A percentile compares a stretch with the other conserved stretches of the same genome.
These are phyloP conservation scores for Aspergillus hiratsukae DNA, from an alignment of 2,329 filamentous ascomycete species.

Conservation along the genomic window DNA sequence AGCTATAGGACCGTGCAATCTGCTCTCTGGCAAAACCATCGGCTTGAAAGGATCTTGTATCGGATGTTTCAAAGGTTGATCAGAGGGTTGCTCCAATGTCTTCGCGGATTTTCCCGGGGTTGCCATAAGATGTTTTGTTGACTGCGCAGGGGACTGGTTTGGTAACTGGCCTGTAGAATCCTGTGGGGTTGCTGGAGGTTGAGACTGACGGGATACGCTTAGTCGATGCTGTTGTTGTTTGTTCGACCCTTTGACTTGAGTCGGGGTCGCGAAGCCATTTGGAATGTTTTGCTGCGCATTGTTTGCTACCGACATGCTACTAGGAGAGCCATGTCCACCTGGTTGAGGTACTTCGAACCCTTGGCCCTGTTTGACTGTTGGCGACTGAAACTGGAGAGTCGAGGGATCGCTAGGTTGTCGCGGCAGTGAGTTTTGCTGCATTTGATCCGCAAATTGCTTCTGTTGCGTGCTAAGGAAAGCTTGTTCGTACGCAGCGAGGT, in stretches of 20 bases:
- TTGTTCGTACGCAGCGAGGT: slow-evolving; percentile 70
- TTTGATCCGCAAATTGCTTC: slow-evolving; percentile 40
- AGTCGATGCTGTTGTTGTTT: slow-evolving; percentile 29
- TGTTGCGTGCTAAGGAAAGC: slow-evolving; percentile 43
- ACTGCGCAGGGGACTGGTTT: slow-evolving; percentile 25
- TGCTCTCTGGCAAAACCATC: slow-evolving; percentile 44
- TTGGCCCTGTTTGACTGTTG: slow-evolving; percentile 48
- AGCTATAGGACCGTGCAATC: slow-evolving; percentile 68
- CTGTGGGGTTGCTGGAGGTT: slow-evolving; percentile 25
- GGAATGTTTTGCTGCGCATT: slow-evolving; percentile 27
- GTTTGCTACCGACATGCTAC: slow-evolving; percentile 25
- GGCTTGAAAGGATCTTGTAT: slow-evolving; percentile 46
- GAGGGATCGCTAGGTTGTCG: slow-evolving; percentile 33
- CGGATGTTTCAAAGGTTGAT: slow-evolving; percentile 33
- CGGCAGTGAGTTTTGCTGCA: slow-evolving; percentile 41
- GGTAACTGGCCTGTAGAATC: slow-evolving; percentile 26
- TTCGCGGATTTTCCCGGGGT: slow-evolving; percentile 25
- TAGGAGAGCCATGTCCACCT: slow-evolving; percentile 30
- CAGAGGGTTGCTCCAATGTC: slow-evolving; percentile 27
- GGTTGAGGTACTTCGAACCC: slow-evolving; percentile 37
- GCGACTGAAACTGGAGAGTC: slow-evolving; percentile 43
- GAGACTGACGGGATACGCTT: slow-evolving; percentile 32
- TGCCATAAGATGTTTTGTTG: slow-evolving; percentile 23
- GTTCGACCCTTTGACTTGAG: slow-evolving; percentile 29
- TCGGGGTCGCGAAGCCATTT: slow-evolving; percentile 40